Evolutionary conservation across 2,329 filamentous ascomycete genomes (phyloP), one percentile per base, ranked within the genome.

Genomic region (Epichloe typhina): DNA sequence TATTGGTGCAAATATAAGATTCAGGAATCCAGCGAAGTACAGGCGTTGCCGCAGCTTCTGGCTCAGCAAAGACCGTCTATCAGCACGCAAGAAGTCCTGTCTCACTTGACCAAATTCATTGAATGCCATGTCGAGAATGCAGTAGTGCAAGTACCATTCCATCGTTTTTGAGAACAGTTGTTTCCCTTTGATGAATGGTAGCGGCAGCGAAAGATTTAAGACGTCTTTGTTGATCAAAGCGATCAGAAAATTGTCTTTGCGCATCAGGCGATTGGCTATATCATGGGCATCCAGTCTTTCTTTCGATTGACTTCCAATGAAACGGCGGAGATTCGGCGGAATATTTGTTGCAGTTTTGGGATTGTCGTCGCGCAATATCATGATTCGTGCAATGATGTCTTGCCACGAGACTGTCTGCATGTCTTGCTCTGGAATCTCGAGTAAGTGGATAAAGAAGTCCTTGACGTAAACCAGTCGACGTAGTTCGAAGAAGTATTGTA

Each of bases 211-310:
- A 44, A 97, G 73, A 62, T 98, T 84, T 40, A 98, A 69, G 38
- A 97, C 80, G 54, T 97, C 93, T 66, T 98, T 97, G 72, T 98
- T 98, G 70, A 97, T 88, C 60, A 98, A 74, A 4, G 93, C 93
- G 60, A 98, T 96, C 55, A 96, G 79, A 60, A 96, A 98, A 62
- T 98, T 98, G 55, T 96, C 91, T 62, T 88, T 86, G 53, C 93
- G 84, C 93, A 98, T 97, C 44, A 98, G 70, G 35, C 93, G 82
- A 62, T 97, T 98, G 6, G 93, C 93, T 64, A 98, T 97, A 62
- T 96, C 93, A 60, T 96, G 88, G 11, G 93, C 93, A 66, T 96
- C 93, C 58, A 98, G 83, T 55, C 91, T 79, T 68, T 97, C 88
- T 65, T 96, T 95, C 21, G 88, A 94, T 62, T 94, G 88, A 52